phyloP scores from a whole-genome alignment of 2,329 filamentous ascomycete species.

The Ambrosiella beaveri region DNA sequence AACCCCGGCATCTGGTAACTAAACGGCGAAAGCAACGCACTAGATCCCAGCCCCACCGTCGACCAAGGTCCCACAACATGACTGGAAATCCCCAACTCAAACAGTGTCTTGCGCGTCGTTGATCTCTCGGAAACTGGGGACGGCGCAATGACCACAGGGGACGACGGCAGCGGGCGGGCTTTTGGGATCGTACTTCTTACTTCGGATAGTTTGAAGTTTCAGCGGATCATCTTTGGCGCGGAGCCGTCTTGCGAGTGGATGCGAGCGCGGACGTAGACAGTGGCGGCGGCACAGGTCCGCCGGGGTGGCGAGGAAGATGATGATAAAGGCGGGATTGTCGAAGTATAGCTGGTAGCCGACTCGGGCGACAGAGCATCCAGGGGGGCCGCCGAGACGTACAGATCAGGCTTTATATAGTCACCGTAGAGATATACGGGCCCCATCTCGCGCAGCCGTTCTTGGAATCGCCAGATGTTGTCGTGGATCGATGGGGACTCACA shows the following conservation, averaged over 20 bases:
- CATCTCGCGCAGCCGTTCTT: slow-evolving; percentile 11
- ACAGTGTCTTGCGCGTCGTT: slow-evolving; percentile 1
- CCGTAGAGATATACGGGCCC: slow-evolving; percentile 10
- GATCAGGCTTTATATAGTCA: slow-evolving; percentile 4
- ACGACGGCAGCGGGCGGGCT: slow-evolving; percentile 5
- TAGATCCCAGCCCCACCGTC: background rate
- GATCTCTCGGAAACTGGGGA: background rate
- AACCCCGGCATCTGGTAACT: background rate
- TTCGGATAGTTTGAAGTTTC: slow-evolving; percentile 32
- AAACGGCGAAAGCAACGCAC: slow-evolving; percentile 2
- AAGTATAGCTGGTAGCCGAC: background rate
- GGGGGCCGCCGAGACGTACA: slow-evolving; percentile 8
- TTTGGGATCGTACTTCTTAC: slow-evolving; percentile 29
- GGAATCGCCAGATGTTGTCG: slow-evolving; percentile 10
- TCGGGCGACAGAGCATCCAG: background rate
- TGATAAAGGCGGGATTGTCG: background rate
- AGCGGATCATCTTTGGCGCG: slow-evolving; percentile 30
- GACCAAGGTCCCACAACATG: background rate
- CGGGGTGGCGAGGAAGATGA: slow-evolving; percentile 1
- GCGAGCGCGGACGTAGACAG: slow-evolving; percentile 23
- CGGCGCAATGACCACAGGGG: background rate
- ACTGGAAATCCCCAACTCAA: slow-evolving; percentile 8
- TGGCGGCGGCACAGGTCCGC: background rate
- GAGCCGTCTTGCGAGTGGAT: slow-evolving; percentile 26
- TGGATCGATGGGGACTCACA: slow-evolving; percentile 3